Evolutionary conservation across 2,329 filamentous ascomycete genomes (phyloP), one percentile per base, ranked within the genome.

Genomic region (Sarocladium oryzae): DNA sequence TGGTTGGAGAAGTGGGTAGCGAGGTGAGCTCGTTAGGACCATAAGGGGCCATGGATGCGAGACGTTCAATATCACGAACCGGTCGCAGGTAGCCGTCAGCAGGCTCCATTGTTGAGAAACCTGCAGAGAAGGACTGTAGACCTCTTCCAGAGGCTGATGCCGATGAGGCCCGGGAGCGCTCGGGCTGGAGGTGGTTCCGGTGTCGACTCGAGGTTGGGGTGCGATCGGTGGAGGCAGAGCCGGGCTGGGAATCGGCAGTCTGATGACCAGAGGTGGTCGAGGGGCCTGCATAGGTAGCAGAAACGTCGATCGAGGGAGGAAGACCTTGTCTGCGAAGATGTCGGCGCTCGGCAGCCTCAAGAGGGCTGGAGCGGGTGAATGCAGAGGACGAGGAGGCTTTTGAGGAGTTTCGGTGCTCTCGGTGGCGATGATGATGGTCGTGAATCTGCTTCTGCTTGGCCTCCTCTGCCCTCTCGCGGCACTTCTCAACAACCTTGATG

Each of bases 401-500:
- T 54, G 72, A 67, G 9, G 67, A 66, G 49, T 71, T 70, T 30
- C 73, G 72, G 54, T 77, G 72, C 32, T 75, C 75, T 38, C 74
- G 68, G 57, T 79, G 75, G 15, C 48, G 37, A 46, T 72, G 65
- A 41, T 75, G 72, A 57, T 77, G 72, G 33, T 79, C 75, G 46
- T 75, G 70, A 33, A 78, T 74, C 59, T 82, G 77, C 61, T 88
- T 88, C 61, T 83, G 77, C 62, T 95, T 93, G 51, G 82, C 79
- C 64, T 96, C 82, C 62, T 96, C 90, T 26, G 85, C 85, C 70
- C 89, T 88, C 65, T 93, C 89, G 55, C 89, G 86, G 65, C 88
- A 89, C 69, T 90, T 92, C 61, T 97, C 92, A 57, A 96, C 85
- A 54, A 96, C 89, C 65, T 95, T 90, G 72, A 96, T 92, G 71